phyloP scores from a whole-genome alignment of 1,284 basidiomycete species.

The Gomphus bonarii region DNA sequence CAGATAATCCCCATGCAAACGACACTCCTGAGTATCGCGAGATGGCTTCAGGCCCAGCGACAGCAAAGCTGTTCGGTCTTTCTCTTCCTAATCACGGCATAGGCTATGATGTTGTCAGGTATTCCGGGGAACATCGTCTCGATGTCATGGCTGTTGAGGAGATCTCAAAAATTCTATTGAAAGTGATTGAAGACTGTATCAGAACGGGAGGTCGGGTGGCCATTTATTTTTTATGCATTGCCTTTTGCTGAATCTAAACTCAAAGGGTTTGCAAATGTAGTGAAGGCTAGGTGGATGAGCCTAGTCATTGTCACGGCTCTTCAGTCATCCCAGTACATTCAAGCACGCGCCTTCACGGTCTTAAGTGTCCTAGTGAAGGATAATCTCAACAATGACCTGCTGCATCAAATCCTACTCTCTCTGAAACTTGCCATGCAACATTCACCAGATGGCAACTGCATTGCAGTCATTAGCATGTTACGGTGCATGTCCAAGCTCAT shows the following conservation, averaged over 20 bases:
- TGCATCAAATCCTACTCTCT: conserved; percentile 83
- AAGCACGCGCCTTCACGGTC: conserved; percentile 81
- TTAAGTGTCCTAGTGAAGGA: conserved; percentile 71
- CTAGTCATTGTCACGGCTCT: conserved; percentile 88
- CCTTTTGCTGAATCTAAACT: background rate
- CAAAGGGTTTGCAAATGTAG: conserved; percentile 80
- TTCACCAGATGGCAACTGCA: conserved; percentile 57
- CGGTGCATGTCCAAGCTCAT: conserved; percentile 74
- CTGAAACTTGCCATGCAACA: conserved; percentile 56
- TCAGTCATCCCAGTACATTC: conserved; percentile 86
- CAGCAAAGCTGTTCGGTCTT: conserved; percentile 65
- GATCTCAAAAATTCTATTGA: conserved; percentile 54
- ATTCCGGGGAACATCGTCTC: conserved; percentile 38
- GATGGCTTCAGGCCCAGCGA: conserved; percentile 43
- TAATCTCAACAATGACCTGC: conserved; percentile 78
- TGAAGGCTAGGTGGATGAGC: conserved; percentile 91
- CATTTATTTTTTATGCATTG: background rate
- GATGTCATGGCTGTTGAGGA: conserved; percentile 57
- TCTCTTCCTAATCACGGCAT: conserved; percentile 45
- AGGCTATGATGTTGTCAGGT: conserved; percentile 49
- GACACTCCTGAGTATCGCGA: conserved; percentile 43
- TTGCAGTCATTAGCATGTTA: conserved; percentile 56
- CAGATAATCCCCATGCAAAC: conserved; percentile 47
- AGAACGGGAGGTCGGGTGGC: conserved; percentile 36
- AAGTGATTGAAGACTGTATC: conserved; percentile 55